Evolutionary conservation across 768 basidiomycete species (phyloP), one percentile per base, ranked within the genome.

Genomic region (Postia placenta): DNA sequence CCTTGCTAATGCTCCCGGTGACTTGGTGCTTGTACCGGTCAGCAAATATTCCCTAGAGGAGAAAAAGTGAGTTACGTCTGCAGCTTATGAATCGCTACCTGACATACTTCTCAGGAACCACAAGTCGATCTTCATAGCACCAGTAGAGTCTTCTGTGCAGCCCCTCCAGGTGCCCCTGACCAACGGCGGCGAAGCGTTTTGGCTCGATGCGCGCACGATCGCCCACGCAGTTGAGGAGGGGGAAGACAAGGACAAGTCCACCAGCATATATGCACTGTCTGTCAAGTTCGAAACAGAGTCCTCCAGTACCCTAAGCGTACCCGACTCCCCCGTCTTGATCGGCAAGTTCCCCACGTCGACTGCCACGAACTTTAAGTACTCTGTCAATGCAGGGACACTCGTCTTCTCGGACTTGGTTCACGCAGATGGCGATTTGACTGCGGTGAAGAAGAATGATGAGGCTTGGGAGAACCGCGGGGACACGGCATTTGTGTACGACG

Each of bases 351-450:
- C 87, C 7, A 80, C 83, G 38, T 76, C 78, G 48, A 75, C 78
- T 25, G 79, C 79, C 1, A 67, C 76, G 39, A 88, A 89, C 69
- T 92, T 91, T 70, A 79, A 76, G 45, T 87, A 79, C 61, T 75
- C 75, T 24, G 55, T 69, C 23, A 60, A 67, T n/a, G 69, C 76
- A 3, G 79, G 79, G 14, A 58, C 75, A 40, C 76, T 99, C 30
- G 81, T 91, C 5, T 97, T 99, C 71, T 87, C 91, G 0, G 90
- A 88, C 27, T 74, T 80, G 47, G 91, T 95, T 4, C 85, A 88
- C 61, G 67, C 78, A 2, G 87, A 94, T 51, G 85, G 83, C 1
- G 76, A 85, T 52, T 68, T 96, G 41, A 79, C 74, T 33, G 73
- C 80, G 9, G 84, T 85, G 22, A 77, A 74, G 53, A 73, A 79